A percentile compares a stretch with the other conserved stretches of the same genome.
phyloP scores from a whole-genome alignment of 2,329 filamentous ascomycete species.

The Pestalotiopsis sp. region DNA sequence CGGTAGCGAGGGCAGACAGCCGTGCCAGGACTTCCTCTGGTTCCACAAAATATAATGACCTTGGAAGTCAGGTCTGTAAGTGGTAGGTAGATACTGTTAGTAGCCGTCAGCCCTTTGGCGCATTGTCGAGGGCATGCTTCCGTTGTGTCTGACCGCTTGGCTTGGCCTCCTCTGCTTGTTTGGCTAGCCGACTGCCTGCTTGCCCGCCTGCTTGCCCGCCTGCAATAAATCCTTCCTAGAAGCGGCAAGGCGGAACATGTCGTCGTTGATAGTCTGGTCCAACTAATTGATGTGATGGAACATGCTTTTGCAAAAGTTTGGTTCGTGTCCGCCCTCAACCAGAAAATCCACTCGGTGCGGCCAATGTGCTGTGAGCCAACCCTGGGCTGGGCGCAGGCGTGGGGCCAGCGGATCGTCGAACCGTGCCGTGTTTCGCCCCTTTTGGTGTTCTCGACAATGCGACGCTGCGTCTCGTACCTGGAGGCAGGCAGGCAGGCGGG shows the following conservation, averaged over 20 bases:
- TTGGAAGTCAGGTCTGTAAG: neutral
- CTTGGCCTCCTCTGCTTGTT: neutral
- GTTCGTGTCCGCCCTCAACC: neutral
- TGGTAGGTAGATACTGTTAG: neutral
- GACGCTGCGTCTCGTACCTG: constrained; percentile 1
- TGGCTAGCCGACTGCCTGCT: neutral
- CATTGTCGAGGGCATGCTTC: neutral
- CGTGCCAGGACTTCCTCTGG: neutral
- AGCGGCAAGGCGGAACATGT: neutral
- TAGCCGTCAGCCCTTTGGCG: neutral
- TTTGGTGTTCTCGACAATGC: constrained; percentile 5
- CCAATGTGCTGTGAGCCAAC: neutral
- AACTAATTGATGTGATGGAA: neutral
- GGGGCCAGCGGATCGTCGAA: constrained; percentile 7
- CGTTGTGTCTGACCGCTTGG: neutral
- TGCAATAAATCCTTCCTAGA: neutral
- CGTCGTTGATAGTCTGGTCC: neutral
- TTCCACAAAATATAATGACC: neutral
- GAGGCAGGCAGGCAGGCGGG: neutral
- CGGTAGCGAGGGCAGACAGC: neutral
- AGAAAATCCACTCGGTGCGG: neutral
- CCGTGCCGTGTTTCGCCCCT: constrained; percentile 5
- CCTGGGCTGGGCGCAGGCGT: neutral
- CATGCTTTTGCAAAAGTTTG: neutral
- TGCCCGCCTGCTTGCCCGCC: no score